Percentiles rank a stretch among this genome's conserved stretches.
These are phyloP conservation scores for Globisporangium nagaii DNA, from an alignment of 352 stramenopile genomes.

Conservation along the genomic window DNA sequence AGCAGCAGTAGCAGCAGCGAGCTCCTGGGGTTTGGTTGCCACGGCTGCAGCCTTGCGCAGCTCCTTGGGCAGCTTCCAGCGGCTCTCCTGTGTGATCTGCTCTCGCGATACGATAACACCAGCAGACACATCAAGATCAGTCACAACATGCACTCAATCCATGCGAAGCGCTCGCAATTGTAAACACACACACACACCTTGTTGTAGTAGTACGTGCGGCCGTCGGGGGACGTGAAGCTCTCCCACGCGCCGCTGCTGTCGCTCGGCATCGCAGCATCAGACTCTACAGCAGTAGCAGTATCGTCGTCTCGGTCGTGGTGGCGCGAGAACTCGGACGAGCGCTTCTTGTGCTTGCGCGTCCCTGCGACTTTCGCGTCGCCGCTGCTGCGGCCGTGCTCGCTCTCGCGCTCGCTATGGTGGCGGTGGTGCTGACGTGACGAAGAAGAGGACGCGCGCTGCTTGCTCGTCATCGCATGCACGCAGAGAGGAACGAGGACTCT, in stretches of 20 bases:
- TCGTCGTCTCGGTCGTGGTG: not conserved
- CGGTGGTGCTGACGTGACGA: not conserved
- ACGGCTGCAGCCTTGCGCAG: not conserved
- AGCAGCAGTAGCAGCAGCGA: not conserved
- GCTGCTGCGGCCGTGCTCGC: not conserved
- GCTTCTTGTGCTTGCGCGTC: constrained; percentile 3
- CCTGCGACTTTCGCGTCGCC: not conserved
- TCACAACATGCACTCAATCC: too few relatives aligned
- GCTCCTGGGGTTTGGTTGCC: not conserved
- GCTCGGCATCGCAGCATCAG: not conserved
- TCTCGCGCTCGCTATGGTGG: not conserved
- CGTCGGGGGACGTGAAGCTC: constrained; percentile 52
- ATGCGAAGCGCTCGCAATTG: not conserved
- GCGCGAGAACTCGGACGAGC: constrained; percentile 8
- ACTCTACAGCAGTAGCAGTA: not conserved
- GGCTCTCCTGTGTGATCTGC: constrained; percentile 49
- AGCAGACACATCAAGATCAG: not conserved
- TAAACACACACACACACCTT: constrained; percentile 10
- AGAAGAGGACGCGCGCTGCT: not conserved
- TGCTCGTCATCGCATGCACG: constrained; percentile 4
- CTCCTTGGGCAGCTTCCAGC: constrained; percentile 44
- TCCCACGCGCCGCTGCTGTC: constrained; percentile 28
- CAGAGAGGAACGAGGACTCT: too few relatives aligned
- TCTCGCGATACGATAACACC: not conserved
- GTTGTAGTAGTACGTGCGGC: constrained; percentile 64